A percentile compares a stretch with the other conserved stretches of the same genome.
These are phyloP conservation scores for Microbotryum silenes-acaulis DNA, from an alignment of 1,284 basidiomycete species.

Conservation along the genomic window DNA sequence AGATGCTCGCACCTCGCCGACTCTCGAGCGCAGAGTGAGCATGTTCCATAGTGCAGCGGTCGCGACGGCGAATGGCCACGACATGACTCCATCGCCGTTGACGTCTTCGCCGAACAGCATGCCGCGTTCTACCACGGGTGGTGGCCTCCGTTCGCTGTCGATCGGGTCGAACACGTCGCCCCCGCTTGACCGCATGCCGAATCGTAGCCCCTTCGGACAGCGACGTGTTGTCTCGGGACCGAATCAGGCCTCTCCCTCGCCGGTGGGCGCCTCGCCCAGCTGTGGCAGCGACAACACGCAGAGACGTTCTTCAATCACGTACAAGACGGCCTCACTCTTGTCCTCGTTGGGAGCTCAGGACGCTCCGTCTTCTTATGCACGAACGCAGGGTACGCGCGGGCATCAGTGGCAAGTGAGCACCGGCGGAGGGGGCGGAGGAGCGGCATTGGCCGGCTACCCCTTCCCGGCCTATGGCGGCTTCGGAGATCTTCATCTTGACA, in stretches of 20 bases:
- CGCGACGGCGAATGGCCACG: slow-evolving; percentile 5
- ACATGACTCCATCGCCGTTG: background rate
- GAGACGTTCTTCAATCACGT: slow-evolving; percentile 27
- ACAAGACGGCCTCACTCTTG: slow-evolving; percentile 15
- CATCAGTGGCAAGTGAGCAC: no score
- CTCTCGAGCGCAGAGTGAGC: slow-evolving; percentile 16
- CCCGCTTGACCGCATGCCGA: no score
- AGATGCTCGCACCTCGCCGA: slow-evolving; percentile 4
- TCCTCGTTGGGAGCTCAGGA: background rate
- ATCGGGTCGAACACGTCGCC: slow-evolving; percentile 9
- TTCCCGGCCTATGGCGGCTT: slow-evolving; percentile 28
- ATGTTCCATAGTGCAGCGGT: slow-evolving; percentile 29
- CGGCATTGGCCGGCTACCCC: slow-evolving; percentile 1
- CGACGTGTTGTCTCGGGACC: no score
- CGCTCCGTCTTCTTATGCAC: no score
- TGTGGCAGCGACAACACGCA: background rate
- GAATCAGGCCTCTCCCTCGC: no score
- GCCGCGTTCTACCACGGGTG: background rate
- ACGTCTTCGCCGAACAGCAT: slow-evolving; percentile 4
- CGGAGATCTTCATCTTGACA: slow-evolving; percentile 24
- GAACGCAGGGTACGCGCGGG: no score
- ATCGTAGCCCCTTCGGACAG: no score
- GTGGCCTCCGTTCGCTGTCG: slow-evolving; percentile 29
- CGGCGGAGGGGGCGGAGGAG: no score
- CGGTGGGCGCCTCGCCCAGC: no score